phyloP scores from a whole-genome alignment of 371 early-diverging fungal genomes.

The Circinella minor region DNA sequence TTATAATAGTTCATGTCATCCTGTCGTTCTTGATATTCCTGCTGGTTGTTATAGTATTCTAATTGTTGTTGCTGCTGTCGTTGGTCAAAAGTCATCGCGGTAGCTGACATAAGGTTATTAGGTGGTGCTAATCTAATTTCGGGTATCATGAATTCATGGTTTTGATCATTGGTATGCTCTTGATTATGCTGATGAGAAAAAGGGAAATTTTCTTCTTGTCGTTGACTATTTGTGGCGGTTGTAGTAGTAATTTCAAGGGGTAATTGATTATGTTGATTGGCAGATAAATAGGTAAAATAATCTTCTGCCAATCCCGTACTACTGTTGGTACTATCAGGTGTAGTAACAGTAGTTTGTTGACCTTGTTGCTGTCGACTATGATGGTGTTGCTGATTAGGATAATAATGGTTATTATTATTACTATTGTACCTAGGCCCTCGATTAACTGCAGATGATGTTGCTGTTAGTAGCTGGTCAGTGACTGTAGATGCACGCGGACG shows the following conservation, averaged over 20 bases:
- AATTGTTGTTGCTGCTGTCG: not conserved
- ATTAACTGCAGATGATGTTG: not conserved
- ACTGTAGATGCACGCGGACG: slow-evolving; percentile 40
- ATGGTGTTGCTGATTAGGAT: too few relatives aligned
- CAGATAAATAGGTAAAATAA: slow-evolving; percentile 45
- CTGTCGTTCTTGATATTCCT: not conserved
- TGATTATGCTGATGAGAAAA: not conserved
- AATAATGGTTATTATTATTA: too few relatives aligned
- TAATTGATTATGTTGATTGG: slow-evolving; percentile 22
- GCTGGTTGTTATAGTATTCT: not conserved
- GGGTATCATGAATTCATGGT: slow-evolving; percentile 30
- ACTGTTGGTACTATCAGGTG: slow-evolving; percentile 28
- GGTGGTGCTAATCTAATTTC: slow-evolving; percentile 48
- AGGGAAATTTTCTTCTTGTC: not conserved
- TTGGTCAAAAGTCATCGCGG: not conserved
- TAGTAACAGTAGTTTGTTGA: slow-evolving; percentile 9
- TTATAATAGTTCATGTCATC: too few relatives aligned
- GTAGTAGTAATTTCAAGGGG: slow-evolving; percentile 11
- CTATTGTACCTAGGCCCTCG: not conserved
- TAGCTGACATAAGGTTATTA: slow-evolving; percentile 8
- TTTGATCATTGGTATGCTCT: slow-evolving; percentile 3
- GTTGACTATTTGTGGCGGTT: not conserved
- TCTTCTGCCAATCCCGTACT: slow-evolving; percentile 36
- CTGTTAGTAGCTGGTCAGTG: slow-evolving; percentile 23
- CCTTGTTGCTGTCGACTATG: too few relatives aligned